Conservation (phyloP, 2,329 filamentous ascomycete species). For the Claviceps sp. region DNA sequence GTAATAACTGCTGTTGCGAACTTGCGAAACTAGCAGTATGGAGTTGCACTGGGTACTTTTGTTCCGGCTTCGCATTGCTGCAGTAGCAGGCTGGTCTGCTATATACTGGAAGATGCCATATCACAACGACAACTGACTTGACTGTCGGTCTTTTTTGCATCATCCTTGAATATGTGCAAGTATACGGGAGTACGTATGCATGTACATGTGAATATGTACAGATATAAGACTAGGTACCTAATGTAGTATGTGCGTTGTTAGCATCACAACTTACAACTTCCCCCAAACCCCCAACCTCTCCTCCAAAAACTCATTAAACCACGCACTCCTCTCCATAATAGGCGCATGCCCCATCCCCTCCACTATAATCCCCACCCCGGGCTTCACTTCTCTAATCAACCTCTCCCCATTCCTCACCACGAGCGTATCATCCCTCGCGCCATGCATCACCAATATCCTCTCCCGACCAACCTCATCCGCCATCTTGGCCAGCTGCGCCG, state of each 20-base stretch:
- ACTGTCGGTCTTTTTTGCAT: too few relatives aligned
- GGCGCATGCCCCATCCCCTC: slow-evolving; percentile 66
- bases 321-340: slow-evolving; percentile 54
- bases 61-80: too few relatives aligned
- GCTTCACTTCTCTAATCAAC: slow-evolving; percentile 50
- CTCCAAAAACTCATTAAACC: slow-evolving; percentile 54
- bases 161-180: too few relatives aligned
- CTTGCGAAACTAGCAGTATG: too few relatives aligned
- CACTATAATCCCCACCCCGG: slow-evolving; percentile 47
- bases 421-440: slow-evolving; percentile 67
- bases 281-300: slow-evolving; percentile 40
- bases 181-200: too few relatives aligned
- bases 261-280: slow-evolving; percentile 18
- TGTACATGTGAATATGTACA: not conserved
- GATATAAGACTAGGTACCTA: not conserved
- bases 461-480: slow-evolving; percentile 57
- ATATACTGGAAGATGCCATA: too few relatives aligned
- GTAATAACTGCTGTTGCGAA: too few relatives aligned
- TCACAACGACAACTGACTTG: too few relatives aligned
- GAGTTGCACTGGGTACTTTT: too few relatives aligned
- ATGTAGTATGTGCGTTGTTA: too few relatives aligned
- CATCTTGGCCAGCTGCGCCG: slow-evolving; percentile 49
- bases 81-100: too few relatives aligned
- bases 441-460: slow-evolving; percentile 67
- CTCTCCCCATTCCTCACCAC: slow-evolving; percentile 54